Percentiles rank a stretch among this genome's conserved stretches.
These are phyloP conservation scores for Cyclotella baltica DNA, from an alignment of 108 stramenopile genomes.

Conservation along the genomic window DNA sequence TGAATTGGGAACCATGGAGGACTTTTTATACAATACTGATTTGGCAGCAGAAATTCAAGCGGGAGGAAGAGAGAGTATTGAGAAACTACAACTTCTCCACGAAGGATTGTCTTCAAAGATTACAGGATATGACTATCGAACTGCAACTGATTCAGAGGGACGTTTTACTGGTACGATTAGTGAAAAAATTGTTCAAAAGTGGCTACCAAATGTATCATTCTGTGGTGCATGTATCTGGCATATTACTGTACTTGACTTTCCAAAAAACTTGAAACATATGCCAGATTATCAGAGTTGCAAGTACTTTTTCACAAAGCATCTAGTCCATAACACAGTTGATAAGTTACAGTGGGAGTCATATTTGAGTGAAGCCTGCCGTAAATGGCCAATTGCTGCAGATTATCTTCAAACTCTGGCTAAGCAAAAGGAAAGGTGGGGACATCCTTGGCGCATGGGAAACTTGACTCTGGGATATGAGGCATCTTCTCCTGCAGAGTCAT, in stretches of 20 bases:
- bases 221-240: constrained; percentile 13
- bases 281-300: not conserved
- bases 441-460: not conserved
- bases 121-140: not conserved
- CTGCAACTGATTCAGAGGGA: not conserved
- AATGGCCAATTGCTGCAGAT: not conserved
- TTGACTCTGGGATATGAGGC: constrained; percentile 4
- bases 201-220: not conserved
- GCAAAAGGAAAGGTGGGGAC: constrained; percentile 2
- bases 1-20: not conserved
- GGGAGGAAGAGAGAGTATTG: not conserved
- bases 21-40: not conserved
- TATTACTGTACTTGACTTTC: constrained; percentile 3
- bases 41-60: not conserved
- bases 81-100: not conserved
- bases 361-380: not conserved
- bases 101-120: not conserved
- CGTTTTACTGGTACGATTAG: not conserved
- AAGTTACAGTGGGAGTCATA: not conserved
- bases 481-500: constrained; percentile 1
- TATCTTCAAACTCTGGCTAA: constrained; percentile 8
- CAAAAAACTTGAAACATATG: not conserved
- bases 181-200: not conserved
- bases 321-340: not conserved
- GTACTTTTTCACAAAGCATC: not conserved